phyloP scores from a whole-genome alignment of 164 flowering plant genomes.

The Stephania japonica region DNA sequence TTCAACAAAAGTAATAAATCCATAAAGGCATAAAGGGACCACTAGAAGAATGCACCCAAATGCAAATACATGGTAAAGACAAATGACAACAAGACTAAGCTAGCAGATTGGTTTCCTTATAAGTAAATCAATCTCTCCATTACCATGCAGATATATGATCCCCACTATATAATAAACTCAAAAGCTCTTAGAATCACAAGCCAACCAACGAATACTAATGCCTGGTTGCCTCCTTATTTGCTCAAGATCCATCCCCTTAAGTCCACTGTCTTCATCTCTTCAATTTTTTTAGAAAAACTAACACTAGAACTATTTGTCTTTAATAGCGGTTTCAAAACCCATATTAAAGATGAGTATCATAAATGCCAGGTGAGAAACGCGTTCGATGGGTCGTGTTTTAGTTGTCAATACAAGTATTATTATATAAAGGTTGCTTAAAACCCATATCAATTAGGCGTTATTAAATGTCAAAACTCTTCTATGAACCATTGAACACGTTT shows the following conservation, averaged over 20 bases:
- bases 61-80: constrained; percentile 27
- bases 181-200: constrained; percentile 24
- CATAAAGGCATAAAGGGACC: constrained; percentile 6
- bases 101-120: constrained; percentile 9
- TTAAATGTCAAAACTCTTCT: too few relatives aligned
- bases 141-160: constrained; percentile 32
- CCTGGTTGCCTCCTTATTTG: constrained; percentile 35
- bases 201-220: constrained; percentile 34
- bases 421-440: too few relatives aligned
- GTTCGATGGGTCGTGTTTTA: too few relatives aligned
- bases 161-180: constrained; percentile 20
- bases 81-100: constrained; percentile 25
- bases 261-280: constrained; percentile 26
- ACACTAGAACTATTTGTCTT: too few relatives aligned
- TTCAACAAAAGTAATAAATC: not conserved
- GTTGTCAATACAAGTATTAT: too few relatives aligned
- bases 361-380: too few relatives aligned
- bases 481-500: too few relatives aligned
- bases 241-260: constrained; percentile 21
- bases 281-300: constrained; percentile 1
- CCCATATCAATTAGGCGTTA: too few relatives aligned
- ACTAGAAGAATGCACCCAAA: not conserved
- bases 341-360: too few relatives aligned
- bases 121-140: constrained; percentile 8
- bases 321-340: too few relatives aligned